Evolutionary conservation across 352 stramenopile genomes (phyloP), one percentile per base, ranked within the genome.

Genomic region (Phytopythium boreale): DNA sequence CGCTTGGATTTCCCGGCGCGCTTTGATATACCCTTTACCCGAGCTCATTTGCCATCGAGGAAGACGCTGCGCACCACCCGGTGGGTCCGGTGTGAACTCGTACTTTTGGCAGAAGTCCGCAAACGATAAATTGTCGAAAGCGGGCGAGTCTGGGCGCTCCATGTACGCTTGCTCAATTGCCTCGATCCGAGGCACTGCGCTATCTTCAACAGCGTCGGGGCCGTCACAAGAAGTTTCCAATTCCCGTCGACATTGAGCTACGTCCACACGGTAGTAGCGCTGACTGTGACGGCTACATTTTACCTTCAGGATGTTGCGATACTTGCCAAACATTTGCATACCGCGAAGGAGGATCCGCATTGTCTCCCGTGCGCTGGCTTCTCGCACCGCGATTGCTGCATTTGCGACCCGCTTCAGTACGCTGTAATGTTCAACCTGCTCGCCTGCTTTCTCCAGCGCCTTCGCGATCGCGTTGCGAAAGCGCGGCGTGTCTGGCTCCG

Each of bases 401-500:
- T 66, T 62, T 46, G 62, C 44, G 10, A 67, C 55, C 2, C 44
- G 11, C n/a, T 31, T 43, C 2, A 62, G 62, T 14, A 44, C 15
- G 3, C 7, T n/a, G 31, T 41, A 24, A 4, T 52, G 43, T 20
- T 60, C 6, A n/a, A 41, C 62, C 4, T 20, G 9, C 2, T 57
- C 20, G 9, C 26, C 39, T 26, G 56, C 1, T 12, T 19, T n/a
- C 12, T 66, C 58, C 0, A 74, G 41, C 0, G 64, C 63, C n/a
- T 26, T 51, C 2, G 43, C 31, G 9, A 74, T 74, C 4, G 47
- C 24, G 4, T 59, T 51, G 9, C 31, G 19, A 39, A 72, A 58
- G 17, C 57, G 66, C 29, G 63, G 22, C 0, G 67, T 57, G 26
- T 72, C 67, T 1, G 67, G 62, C 20, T 68, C 56, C 22, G 66